A percentile compares a stretch with the other conserved stretches of the same genome.
Evolutionary conservation across 306 rosid genomes (phyloP).

Genomic region (Begonia masoniana): DNA sequence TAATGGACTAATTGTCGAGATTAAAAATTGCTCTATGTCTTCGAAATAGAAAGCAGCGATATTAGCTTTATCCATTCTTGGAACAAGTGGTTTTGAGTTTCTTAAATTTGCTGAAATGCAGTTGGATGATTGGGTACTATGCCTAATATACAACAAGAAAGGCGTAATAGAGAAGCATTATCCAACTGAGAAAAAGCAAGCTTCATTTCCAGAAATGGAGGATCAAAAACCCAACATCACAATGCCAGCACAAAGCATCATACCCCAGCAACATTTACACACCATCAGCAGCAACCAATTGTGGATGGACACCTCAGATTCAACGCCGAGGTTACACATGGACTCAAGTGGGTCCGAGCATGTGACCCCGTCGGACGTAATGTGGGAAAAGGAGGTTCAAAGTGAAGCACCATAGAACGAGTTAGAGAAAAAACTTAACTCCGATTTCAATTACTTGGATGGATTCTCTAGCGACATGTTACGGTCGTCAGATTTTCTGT

Average conservation of each 20-base stretch:
- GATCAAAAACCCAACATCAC: conserved; percentile 49
- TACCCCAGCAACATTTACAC: background rate
- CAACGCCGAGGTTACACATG: conserved; percentile 45
- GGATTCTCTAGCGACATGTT: conserved; percentile 43
- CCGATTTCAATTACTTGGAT: conserved; percentile 38
- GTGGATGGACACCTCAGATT: conserved; percentile 45
- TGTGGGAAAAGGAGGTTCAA: conserved; percentile 65
- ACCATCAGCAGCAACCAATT: conserved; percentile 16
- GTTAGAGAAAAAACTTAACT: conserved; percentile 23
- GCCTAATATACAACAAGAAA: conserved; percentile 89
- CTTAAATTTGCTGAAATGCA: conserved; percentile 14
- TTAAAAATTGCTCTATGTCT: too few species aligned
- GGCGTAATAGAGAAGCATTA: conserved; percentile 50
- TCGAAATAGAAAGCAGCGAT: too few species aligned
- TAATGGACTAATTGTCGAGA: too few species aligned
- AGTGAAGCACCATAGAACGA: conserved; percentile 52
- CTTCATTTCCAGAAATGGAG: conserved; percentile 21
- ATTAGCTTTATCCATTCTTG: too few species aligned
- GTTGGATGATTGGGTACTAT: conserved; percentile 95
- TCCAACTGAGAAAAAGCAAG: conserved; percentile 10
- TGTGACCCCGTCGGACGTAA: conserved; percentile 57
- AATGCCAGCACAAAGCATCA: background rate
- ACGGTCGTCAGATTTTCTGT: conserved; percentile 24
- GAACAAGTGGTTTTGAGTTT: background rate
- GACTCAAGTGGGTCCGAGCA: conserved; percentile 70